Conservation (phyloP, 2,329 filamentous ascomycete species). For the Botrytis aclada region DNA sequence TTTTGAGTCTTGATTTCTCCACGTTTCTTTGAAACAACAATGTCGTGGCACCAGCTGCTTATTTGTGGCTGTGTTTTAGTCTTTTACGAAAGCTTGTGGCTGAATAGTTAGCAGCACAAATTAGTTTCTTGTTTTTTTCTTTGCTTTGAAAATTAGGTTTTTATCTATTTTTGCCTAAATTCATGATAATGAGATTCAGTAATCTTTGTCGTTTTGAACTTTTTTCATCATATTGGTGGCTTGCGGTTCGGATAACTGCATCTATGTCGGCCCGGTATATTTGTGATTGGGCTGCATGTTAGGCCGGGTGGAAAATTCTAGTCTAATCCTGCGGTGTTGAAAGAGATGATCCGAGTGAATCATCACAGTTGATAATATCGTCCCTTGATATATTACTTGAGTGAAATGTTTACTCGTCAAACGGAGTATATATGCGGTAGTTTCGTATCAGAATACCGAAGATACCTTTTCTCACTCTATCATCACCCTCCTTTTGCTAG, state of each 20-base stretch:
- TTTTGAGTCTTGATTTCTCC: constrained; percentile 10
- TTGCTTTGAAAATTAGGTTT: not conserved
- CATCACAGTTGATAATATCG: not conserved
- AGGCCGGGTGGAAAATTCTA: not conserved
- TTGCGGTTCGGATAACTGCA: not conserved
- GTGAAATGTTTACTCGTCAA: not conserved
- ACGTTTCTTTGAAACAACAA: constrained; percentile 19
- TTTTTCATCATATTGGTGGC: not conserved
- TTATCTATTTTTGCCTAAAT: not conserved
- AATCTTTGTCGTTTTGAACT: not conserved
- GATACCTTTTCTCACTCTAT: not conserved
- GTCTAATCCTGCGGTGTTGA: not conserved
- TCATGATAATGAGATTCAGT: not conserved
- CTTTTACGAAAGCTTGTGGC: not conserved
- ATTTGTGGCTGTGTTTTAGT: constrained; percentile 4
- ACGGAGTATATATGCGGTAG: not conserved
- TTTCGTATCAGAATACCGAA: not conserved
- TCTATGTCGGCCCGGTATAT: not conserved
- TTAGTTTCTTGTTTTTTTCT: not conserved
- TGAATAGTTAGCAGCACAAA: not conserved
- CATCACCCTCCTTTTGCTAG: not conserved
- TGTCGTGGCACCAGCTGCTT: constrained; percentile 19
- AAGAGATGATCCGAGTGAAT: not conserved
- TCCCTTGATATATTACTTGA: not conserved
- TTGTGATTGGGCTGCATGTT: not conserved